These are phyloP conservation scores for Trichomonas tenax DNA, from an alignment of 208 protist genomes.

Conservation along the genomic window DNA sequence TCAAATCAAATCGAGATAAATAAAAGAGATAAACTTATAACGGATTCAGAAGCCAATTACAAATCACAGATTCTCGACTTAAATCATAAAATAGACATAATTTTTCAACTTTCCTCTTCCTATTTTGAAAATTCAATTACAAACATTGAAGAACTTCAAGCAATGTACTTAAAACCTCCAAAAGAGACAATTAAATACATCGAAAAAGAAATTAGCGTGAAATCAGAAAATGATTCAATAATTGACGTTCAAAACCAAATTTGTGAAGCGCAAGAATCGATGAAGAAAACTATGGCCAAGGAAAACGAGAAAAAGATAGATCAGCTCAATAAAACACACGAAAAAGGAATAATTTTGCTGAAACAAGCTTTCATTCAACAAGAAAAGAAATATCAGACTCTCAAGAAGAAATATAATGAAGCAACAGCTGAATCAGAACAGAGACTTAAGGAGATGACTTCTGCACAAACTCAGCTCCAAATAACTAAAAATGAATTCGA, in stretches of 20 bases:
- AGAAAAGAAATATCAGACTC: not conserved
- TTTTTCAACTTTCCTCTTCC: not conserved
- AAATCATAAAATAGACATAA: not conserved
- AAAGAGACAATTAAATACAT: not conserved
- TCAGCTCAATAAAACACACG: not conserved
- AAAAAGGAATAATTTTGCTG: not conserved
- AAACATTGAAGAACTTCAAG: not conserved
- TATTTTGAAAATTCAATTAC: not conserved
- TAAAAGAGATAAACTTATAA: not conserved
- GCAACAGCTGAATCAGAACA: not conserved
- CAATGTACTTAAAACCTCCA: not conserved
- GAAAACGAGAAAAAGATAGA: not conserved
- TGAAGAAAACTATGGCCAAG: not conserved
- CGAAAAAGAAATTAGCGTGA: not conserved
- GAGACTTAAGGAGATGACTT: not conserved
- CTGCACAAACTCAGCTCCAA: not conserved
- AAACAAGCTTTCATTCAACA: not conserved
- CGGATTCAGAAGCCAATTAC: not conserved
- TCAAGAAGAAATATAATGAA: not conserved
- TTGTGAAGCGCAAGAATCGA: not conserved
- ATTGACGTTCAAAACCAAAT: not conserved
- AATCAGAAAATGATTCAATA: not conserved
- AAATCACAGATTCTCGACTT: not conserved
- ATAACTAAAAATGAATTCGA: not conserved
- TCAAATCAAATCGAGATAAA: not conserved